These are phyloP conservation scores for Violaceomyces palustris DNA, from an alignment of 1,284 basidiomycete genomes.

Conservation along the genomic window DNA sequence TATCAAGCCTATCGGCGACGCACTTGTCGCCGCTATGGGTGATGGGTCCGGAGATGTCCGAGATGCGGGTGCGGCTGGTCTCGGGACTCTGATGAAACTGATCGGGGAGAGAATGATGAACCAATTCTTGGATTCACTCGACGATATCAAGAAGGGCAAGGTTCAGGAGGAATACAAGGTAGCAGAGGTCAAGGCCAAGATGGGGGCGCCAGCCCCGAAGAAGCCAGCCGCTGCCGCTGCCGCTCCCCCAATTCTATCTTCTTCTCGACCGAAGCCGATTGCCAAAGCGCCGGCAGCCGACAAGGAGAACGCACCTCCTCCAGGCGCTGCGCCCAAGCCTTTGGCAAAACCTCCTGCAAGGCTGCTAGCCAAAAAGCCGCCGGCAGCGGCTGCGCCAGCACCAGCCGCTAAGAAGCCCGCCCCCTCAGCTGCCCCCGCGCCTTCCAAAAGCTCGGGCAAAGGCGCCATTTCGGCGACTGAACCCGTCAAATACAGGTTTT, in stretches of 20 bases:
- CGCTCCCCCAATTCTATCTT: too few species aligned
- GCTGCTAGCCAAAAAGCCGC: slow-evolving; percentile 3
- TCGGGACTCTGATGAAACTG: slow-evolving; percentile 94
- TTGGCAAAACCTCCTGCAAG: too few species aligned
- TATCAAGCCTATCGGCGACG: slow-evolving; percentile 77
- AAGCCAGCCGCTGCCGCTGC: slow-evolving; percentile 10
- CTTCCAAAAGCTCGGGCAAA: slow-evolving; percentile 55
- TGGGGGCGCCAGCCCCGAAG: slow-evolving; percentile 13
- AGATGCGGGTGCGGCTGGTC: slow-evolving; percentile 76
- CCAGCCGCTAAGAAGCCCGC: slow-evolving; percentile 17
- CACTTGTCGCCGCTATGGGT: slow-evolving; percentile 70
- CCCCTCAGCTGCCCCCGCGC: slow-evolving; percentile 4
- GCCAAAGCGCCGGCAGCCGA: too few species aligned
- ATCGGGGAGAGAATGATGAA: slow-evolving; percentile 89
- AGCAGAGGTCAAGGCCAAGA: slow-evolving; percentile 40
- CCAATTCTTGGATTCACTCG: slow-evolving; percentile 76
- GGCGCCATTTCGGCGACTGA: slow-evolving; percentile 62
- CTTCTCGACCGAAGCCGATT: too few species aligned
- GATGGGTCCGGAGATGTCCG: slow-evolving; percentile 88
- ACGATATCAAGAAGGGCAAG: slow-evolving; percentile 85
- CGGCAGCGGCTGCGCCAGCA: slow-evolving; percentile 6
- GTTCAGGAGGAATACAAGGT: slow-evolving; percentile 80
- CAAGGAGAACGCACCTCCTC: too few species aligned
- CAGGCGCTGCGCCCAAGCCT: not conserved
- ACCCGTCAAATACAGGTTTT: slow-evolving; percentile 83